Evolutionary conservation across 129 eudicot genomes (phyloP), one percentile per base, ranked within the genome.

Genomic region (Lonicera japonica): DNA sequence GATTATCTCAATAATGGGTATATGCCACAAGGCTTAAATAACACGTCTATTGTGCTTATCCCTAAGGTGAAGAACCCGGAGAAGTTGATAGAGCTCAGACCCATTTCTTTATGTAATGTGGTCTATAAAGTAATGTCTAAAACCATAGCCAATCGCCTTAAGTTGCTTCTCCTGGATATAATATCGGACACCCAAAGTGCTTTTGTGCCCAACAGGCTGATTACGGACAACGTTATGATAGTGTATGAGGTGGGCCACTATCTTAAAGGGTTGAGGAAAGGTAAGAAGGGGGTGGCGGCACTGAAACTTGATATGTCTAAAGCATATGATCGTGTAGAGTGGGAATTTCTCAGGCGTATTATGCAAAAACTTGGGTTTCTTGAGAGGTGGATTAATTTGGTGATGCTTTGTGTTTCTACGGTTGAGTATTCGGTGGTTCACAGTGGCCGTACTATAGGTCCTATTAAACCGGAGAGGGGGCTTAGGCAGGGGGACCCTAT

Each of bases 401-500:
- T n/a, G n/a, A n/a, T n/a, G n/a, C n/a, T n/a, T n/a, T n/a, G n/a
- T n/a, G n/a, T 10, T 12, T 12, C 6, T 47, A 10, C 54, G 2
- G 0, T 15, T 47, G 5, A 1, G 13, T 12, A 47, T 47, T n/a
- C 54, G 5, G 0, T 47, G 54, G 6, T n/a, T 47, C 6, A 13
- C 15, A 10, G 0, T 6, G 5, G 17, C 16, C 12, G 12, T 12
- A 8, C 12, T 5, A 5, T 1, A 12, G 16, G 3, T 47, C 15
- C 17, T 10, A 47, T 47, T 19, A 12, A 10, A 21, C 12, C 54
- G 0, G 6, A 19, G 1, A 4, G 11, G 7, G 65, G 65, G n/a
- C 47, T 60, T 0, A 15, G 65, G n/a, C 50, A 60, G 38, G 65
- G 65, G 9, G 64, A 60, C 48, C 50, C 50, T 24, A 7, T 60